A percentile compares a stretch with the other conserved stretches of the same genome.
Evolutionary conservation across 768 basidiomycete genomes (phyloP).

Genomic region (Hortiboletus campestris): DNA sequence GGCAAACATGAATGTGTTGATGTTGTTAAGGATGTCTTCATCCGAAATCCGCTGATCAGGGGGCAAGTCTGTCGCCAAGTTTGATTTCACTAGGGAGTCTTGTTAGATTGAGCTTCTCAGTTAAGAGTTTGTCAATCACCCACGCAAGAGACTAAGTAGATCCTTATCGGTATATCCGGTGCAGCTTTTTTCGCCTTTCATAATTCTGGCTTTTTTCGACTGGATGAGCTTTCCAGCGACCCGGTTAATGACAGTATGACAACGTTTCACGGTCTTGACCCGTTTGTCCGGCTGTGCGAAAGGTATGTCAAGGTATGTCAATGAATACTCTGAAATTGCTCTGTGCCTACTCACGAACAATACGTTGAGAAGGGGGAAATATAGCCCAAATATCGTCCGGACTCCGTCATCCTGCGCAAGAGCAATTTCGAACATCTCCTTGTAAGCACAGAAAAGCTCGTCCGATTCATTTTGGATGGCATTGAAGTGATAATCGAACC

Average conservation of each 20-base stretch:
- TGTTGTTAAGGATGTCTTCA: conserved; percentile 79
- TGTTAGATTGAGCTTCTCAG: conserved; percentile 6
- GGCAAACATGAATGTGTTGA: conserved; percentile 89
- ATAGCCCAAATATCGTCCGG: conserved; percentile 50
- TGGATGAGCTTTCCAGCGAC: conserved; percentile 76
- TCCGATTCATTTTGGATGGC: conserved; percentile 79
- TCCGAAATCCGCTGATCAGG: conserved; percentile 77
- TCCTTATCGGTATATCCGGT: conserved; percentile 63
- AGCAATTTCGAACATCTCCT: conserved; percentile 78
- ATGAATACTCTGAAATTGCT: background rate
- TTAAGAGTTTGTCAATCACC: conserved; percentile 28
- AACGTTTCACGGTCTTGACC: conserved; percentile 48
- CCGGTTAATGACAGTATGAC: conserved; percentile 60
- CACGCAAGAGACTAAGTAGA: conserved; percentile 73
- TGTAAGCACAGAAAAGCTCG: conserved; percentile 75
- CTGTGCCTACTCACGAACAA: conserved; percentile 50
- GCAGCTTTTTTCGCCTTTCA: conserved; percentile 55
- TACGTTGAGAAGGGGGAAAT: conserved; percentile 52
- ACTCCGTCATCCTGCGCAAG: conserved; percentile 53
- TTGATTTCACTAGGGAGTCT: conserved; percentile 68
- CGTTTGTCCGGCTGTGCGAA: conserved; percentile 51
- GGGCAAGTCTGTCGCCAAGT: conserved; percentile 66
- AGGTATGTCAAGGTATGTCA: conserved; percentile 4
- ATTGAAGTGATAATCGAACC: conserved; percentile 85
- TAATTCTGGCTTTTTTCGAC: conserved; percentile 73